Evolutionary conservation across 768 basidiomycete genomes (phyloP).

Genomic region (Gloeophyllum trabeum): DNA sequence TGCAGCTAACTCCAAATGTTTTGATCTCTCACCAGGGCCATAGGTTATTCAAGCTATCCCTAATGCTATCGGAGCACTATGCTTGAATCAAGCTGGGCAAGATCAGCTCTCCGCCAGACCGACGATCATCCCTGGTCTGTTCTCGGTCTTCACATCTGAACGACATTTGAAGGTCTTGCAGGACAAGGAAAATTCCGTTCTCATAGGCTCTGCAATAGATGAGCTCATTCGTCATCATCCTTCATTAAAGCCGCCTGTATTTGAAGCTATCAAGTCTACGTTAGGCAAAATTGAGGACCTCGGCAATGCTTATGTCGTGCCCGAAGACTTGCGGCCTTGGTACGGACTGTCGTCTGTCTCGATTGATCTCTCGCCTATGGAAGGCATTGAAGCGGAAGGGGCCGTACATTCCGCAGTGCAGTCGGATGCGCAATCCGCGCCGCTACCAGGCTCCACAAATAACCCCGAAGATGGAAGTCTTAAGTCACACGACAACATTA

Average conservation of each 20-base stretch:
- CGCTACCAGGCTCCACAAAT: conserved; percentile 6
- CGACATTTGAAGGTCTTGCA: conserved; percentile 72
- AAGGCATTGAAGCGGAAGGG: conserved; percentile 20
- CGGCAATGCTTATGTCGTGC: conserved; percentile 46
- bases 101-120: conserved; percentile 69
- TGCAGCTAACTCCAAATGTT: background rate
- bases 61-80: conserved; percentile 92
- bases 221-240: conserved; percentile 97
- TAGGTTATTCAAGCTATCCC: conserved; percentile 89
- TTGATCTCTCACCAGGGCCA: background rate
- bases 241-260: conserved; percentile 65
- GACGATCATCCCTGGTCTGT: conserved; percentile 74
- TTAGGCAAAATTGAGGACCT: conserved; percentile 66
- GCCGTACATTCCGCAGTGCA: conserved; percentile 24
- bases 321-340: conserved; percentile 53
- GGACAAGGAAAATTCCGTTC: conserved; percentile 87
- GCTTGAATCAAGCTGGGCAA: conserved; percentile 85
- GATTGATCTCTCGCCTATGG: background rate
- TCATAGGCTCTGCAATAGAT: conserved; percentile 85
- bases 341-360: conserved; percentile 33
- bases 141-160: conserved; percentile 80
- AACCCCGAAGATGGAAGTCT: conserved; percentile 22
- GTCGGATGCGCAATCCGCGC: background rate
- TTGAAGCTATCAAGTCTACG: conserved; percentile 63
- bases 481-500: conserved; percentile 60